Evolutionary conservation across 176 grass and related monocot genomes (phyloP).

Genomic region (Hordeum marinum): DNA sequence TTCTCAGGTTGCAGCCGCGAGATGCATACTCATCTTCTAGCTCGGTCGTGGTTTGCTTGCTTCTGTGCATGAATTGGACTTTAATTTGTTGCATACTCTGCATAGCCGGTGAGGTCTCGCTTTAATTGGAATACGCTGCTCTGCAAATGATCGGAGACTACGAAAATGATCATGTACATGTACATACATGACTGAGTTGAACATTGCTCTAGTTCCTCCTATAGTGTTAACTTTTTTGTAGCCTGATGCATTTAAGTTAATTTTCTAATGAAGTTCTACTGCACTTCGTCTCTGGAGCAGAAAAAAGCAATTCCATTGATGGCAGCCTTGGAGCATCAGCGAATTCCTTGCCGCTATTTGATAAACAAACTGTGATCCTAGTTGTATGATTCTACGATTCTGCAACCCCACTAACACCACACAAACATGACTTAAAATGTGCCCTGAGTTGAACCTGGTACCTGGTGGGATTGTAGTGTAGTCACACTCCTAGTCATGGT

Average conservation of each 20-base stretch:
- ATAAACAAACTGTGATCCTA: background rate
- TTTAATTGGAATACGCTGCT: background rate
- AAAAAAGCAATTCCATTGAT: background rate
- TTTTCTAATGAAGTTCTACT: background rate
- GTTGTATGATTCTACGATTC: background rate
- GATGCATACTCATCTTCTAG: background rate
- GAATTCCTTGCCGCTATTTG: background rate
- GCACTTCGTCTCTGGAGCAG: background rate
- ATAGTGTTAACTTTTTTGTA: background rate
- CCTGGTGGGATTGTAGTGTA: background rate
- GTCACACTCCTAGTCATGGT: background rate
- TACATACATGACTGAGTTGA: background rate
- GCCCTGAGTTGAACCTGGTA: background rate
- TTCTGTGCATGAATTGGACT: background rate
- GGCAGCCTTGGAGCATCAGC: background rate
- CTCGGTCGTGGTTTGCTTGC: background rate
- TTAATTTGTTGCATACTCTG: background rate
- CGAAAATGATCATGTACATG: background rate
- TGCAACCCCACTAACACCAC: background rate
- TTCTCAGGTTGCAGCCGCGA: conserved; percentile 50
- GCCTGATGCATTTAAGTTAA: background rate
- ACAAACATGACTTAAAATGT: background rate
- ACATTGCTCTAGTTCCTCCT: background rate
- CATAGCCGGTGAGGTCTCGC: background rate
- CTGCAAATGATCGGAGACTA: background rate